Evolutionary conservation across 2,329 filamentous ascomycete genomes (phyloP), one percentile per base, ranked within the genome.

Genomic region (Nemania abortiva): DNA sequence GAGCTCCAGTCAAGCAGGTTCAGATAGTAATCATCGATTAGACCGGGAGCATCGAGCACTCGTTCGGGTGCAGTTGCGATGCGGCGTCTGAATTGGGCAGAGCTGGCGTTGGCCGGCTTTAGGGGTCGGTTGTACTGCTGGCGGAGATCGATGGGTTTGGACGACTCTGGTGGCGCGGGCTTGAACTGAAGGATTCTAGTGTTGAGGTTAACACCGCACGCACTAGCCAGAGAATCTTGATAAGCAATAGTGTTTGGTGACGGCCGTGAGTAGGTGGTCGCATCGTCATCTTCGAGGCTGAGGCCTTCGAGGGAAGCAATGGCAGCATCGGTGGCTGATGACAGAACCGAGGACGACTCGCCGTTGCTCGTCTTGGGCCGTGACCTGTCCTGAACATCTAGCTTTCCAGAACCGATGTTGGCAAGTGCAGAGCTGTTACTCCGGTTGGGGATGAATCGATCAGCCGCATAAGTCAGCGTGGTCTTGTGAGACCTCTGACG

Each of bases 1-100:
- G 94, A 96, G 79, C 95, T 97, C 96, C 96, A 99, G 85, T 99
- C 96, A 29, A 99, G 90, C 47, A 99, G 88, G 86, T 99, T 99
- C 76, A 99, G 92, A 82, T 99, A 99, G 88, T 98, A 99, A 84
- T 99, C 96, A 77, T 99, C 96, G 70, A 98, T 92, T 62, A 99
- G 89, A 65, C 95, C 96, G 6, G 96, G 96, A 4, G 96, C 96
- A 82, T 99, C 96, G 29, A 99, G 89, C 15, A 99, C 96, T 73
- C 96, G 93, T 83, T 99, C 96, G 11, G 96, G 96, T 13, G 95
- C 94, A 7, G 96, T 98, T 62, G 96, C 92, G 68, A 99, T 94
- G 76, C 95, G 93, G 72, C 96, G 92, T 73, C 95, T 91, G 82
- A 94, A 94, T 81, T 98, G 94, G 37, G 95, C 93, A 57, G 93